phyloP scores from a whole-genome alignment of 495 filamentous ascomycete genomes.

The Schizothecium vesticola region DNA sequence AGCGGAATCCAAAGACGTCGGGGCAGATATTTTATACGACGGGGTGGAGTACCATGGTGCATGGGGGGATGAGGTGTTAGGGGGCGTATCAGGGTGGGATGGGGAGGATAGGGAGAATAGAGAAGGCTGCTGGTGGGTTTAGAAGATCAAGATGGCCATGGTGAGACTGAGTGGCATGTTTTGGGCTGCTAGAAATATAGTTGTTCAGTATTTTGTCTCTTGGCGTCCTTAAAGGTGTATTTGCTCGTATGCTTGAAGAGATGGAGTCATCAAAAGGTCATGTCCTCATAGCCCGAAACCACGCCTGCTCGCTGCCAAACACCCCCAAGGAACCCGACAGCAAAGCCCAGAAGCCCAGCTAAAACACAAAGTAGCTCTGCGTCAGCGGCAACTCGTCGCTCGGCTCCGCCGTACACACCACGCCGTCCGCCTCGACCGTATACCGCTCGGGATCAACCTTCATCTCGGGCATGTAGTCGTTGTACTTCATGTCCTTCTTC shows the following conservation, averaged over 20 bases:
- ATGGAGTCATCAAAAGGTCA: not conserved
- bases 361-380: constrained; percentile 79
- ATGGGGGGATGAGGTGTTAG: not conserved
- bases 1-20: not conserved
- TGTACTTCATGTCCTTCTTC: constrained; percentile 94
- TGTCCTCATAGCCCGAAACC: not conserved
- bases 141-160: not conserved
- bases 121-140: no score
- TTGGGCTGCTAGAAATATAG: not conserved
- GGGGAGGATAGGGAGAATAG: no score
- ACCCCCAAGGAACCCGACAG: not conserved
- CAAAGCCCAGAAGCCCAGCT: constrained; percentile 3
- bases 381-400: constrained; percentile 67
- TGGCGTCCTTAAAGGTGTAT: not conserved
- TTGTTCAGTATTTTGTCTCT: not conserved
- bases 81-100: not conserved
- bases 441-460: constrained; percentile 91
- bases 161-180: not conserved
- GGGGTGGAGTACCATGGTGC: not conserved
- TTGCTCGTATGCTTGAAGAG: not conserved
- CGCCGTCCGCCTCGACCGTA: constrained; percentile 81
- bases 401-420: constrained; percentile 70
- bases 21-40: not conserved
- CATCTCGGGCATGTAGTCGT: constrained; percentile 85
- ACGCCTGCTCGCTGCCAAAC: not conserved